Base-by-base conservation (phyloP, 345 rosid genomes). In the Bruguiera parviflora region DNA sequence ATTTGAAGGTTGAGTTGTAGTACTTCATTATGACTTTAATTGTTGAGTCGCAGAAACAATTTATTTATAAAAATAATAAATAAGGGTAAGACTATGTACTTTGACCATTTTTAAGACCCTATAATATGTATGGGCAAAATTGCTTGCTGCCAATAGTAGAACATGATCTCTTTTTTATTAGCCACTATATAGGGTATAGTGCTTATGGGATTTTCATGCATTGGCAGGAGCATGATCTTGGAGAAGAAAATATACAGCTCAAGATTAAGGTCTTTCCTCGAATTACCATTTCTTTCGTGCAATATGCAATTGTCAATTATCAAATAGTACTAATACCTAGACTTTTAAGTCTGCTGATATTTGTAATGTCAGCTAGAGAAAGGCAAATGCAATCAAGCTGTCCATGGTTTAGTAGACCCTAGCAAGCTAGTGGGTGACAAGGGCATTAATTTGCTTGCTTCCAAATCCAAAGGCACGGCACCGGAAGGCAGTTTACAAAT, bases 181-280 rank as follows among this genome's bases (percentile, higher is more conserved):
- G 55, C 24, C 58, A 61, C 31, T 27, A 19, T 52, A 32, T 55
- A 3, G 6, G 25, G 35, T 8, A 33, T 49, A 2, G 25, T n/a
- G 11, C 33, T 59, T 59, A 16, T 29, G 4, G 39, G 4, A 51
- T 60, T 22, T 51, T 24, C 25, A 35, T 47, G 25, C 67, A 43
- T 55, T 35, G 56, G 24, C 69, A 79, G 85, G 85, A 71, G 65
- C 63, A 25, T 5, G 75, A 71, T 3, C 81, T 76, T 46, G 68
- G 53, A 28, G 83, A 71, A 19, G 75, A 79, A 71, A 82, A 79
- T 49, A 49, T 53, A 61, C 72, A 58, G 51, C 81, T 82, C 29
- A 71, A 57, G 68, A 52, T 65, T 59, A 64, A 79, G 85, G 83
- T 80, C 22, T 65, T 57, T 24, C 19, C 11, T 16, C 27, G 25